Evolutionary conservation across 176 grass and related monocot genomes (phyloP).

Genomic region (Stipa capillata): DNA sequence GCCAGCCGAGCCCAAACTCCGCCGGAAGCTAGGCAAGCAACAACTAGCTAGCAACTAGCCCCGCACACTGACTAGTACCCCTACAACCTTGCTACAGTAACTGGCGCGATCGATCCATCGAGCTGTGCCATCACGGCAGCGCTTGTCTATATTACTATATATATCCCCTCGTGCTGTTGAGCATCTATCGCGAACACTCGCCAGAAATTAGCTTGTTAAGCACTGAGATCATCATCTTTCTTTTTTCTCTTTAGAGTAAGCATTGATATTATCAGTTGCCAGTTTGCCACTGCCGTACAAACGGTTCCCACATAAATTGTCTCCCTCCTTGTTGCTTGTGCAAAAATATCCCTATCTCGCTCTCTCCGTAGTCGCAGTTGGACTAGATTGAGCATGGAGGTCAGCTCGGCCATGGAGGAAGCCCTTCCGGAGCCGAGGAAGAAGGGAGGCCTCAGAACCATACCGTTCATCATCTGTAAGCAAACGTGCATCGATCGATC

Average conservation of each 20-base stretch:
- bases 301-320: slow-evolving; percentile 3
- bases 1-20: background rate
- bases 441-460: slow-evolving; percentile 58
- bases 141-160: background rate
- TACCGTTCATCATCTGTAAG: slow-evolving; percentile 72
- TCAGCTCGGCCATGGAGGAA: slow-evolving; percentile 38
- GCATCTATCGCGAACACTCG: background rate
- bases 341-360: background rate
- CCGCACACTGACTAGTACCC: background rate
- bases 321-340: background rate
- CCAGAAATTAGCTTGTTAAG: background rate
- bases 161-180: background rate
- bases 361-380: background rate
- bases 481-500: background rate
- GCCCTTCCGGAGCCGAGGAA: background rate
- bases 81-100: background rate
- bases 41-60: background rate
- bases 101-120: background rate
- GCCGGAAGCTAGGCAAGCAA: background rate
- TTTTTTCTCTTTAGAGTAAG: background rate
- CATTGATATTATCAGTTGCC: background rate
- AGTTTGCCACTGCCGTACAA: background rate
- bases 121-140: background rate
- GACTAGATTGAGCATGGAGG: slow-evolving; percentile 26
- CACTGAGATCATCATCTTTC: background rate